Base-by-base conservation (phyloP, 2,329 filamentous ascomycete species). In the Dactylonectria macrodidyma region DNA sequence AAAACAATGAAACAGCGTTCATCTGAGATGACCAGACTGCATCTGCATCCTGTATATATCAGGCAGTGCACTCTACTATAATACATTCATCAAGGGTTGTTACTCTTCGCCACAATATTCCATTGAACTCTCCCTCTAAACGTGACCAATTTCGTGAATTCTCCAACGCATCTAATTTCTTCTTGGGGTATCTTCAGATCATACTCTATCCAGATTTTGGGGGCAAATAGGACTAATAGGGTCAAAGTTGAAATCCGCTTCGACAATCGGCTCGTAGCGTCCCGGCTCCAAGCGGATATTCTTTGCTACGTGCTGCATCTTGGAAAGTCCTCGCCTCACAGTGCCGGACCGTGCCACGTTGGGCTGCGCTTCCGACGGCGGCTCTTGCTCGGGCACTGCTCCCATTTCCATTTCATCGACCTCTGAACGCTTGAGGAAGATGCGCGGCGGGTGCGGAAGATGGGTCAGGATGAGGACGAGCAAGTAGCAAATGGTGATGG, bases 401-500 rank as follows among this genome's bases (percentile, higher is more conserved):
- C 48, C 56, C 51, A 54, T 52, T 36, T 65, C 62, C 41, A 60
- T 51, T 11, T 36, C n/a, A 7, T 47, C 47, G 8, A 55, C 36
- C 33, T 66, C 63, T 14, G 48, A 48, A 14, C 57, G 56, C 19
- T 54, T 61, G 50, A 66, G 47, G 51, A 66, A 60, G 36, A 66
- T 66, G 5, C 59, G 59, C 2, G 65, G 51, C n/a, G 65, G 60
- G 26, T 59, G 47, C 7, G 88, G 79, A 2, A 68, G 12, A 41
- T 68, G 66, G 36, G 58, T 84, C 36, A 78, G 79, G 0, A 70
- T 67, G 1, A 75, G 75, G 8, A 62, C 59, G 26, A 62, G 30
- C 7, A 62, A 48, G 59, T 55, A 62, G 38, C 50, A 47, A 26
- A 62, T 62, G 19, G 59, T 54, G 30, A 68, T 58, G 4, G 63